A percentile compares a stretch with the other conserved stretches of the same genome.
Conservation (phyloP, 139 green algal genomes). For the Tetraselmis chui region DNA sequence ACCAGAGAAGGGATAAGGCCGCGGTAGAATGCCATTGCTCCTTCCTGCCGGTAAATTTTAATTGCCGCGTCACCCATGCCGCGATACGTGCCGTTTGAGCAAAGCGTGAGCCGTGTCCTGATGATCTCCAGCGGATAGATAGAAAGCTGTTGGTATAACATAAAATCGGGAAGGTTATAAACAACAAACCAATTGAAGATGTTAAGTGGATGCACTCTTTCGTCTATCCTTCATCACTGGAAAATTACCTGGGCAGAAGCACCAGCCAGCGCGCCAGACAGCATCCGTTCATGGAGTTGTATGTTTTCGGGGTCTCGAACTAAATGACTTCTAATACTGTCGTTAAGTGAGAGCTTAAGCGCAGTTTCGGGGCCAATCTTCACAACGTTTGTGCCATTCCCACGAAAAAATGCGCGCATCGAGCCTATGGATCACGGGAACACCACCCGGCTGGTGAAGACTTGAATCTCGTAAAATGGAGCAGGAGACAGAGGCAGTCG, state of each 20-base stretch:
- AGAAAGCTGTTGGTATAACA: too few species aligned
- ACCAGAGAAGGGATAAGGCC: conserved; percentile 70
- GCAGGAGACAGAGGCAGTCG: too few species aligned
- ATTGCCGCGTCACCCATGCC: conserved; percentile 51
- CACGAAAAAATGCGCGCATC: conserved; percentile 68
- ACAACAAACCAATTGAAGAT: too few species aligned
- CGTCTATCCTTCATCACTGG: too few species aligned
- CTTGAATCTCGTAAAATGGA: too few species aligned
- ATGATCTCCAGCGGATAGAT: conserved; percentile 87
- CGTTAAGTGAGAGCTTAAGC: conserved; percentile 76
- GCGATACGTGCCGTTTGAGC: conserved; percentile 45
- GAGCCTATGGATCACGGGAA: conserved; percentile 39
- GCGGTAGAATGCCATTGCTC: conserved; percentile 66
- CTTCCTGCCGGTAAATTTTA: conserved; percentile 56
- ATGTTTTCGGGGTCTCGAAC: conserved; percentile 50
- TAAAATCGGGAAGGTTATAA: too few species aligned
- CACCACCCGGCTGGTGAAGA: background rate
- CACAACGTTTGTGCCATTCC: conserved; percentile 86
- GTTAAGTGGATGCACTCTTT: too few species aligned
- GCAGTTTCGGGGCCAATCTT: conserved; percentile 89
- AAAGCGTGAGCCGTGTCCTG: conserved; percentile 77
- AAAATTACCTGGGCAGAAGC: conserved; percentile 61
- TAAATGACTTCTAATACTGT: conserved; percentile 61
- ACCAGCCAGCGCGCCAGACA: conserved; percentile 56
- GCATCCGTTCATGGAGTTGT: conserved; percentile 40